Evolutionary conservation across 331 rosid species (phyloP).

Genomic region (Rosa hybrid): DNA sequence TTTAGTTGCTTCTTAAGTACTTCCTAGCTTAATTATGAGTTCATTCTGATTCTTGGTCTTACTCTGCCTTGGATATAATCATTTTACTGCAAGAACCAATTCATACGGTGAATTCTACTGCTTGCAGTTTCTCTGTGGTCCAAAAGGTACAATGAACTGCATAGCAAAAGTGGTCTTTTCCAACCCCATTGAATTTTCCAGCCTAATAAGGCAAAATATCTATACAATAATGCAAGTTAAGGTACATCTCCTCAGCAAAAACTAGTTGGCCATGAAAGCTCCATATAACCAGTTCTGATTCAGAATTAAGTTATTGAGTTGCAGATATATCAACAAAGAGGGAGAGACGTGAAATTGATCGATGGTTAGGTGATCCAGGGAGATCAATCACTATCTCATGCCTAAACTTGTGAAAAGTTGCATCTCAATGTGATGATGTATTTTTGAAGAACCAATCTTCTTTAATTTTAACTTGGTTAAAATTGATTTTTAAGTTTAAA

Average conservation of each 20-base stretch:
- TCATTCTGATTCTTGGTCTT: not conserved
- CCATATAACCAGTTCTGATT: slow-evolving; percentile 5
- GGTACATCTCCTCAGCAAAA: not conserved
- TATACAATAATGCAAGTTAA: not conserved
- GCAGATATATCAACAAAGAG: not conserved
- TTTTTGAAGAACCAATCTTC: not conserved
- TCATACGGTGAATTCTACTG: not conserved
- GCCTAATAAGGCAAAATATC: slow-evolving; percentile 4
- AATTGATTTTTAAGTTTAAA: not conserved
- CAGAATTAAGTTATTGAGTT: not conserved
- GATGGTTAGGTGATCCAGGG: not conserved
- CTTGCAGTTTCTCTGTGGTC: slow-evolving; percentile 7
- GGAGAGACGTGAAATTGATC: not conserved
- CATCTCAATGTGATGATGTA: not conserved
- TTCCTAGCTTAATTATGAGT: not conserved
- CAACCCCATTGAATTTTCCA: not conserved
- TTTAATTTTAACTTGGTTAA: not conserved
- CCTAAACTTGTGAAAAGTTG: not conserved
- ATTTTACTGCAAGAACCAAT: not conserved
- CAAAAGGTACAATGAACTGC: not conserved
- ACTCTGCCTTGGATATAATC: not conserved
- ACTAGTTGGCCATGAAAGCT: slow-evolving; percentile 18
- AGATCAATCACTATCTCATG: slow-evolving; percentile 22
- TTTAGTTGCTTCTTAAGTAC: not conserved
- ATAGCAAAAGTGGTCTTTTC: not conserved